Conservation (phyloP, 1,139 yeast genomes). For the Debaryomycetaceae sp. region DNA sequence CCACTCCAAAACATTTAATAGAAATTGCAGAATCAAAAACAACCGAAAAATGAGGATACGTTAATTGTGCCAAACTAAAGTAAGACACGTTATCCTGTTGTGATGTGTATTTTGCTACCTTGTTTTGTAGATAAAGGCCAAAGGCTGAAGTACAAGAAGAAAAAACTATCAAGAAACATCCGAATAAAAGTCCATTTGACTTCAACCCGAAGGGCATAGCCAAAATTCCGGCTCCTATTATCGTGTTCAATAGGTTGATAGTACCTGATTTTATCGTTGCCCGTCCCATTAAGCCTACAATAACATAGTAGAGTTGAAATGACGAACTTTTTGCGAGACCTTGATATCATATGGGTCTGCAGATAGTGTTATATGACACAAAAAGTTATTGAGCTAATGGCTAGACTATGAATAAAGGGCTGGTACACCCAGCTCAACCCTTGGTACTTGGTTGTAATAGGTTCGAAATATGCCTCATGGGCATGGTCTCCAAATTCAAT, state of each 20-base stretch:
- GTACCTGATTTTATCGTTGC: slow-evolving; percentile 51
- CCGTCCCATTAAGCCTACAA: slow-evolving; percentile 19
- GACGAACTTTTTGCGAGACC: too few species aligned
- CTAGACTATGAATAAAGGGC: too few species aligned
- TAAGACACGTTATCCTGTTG: slow-evolving; percentile 51
- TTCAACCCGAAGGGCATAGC: slow-evolving; percentile 58
- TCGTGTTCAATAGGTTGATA: slow-evolving; percentile 52
- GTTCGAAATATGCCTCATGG: too few species aligned
- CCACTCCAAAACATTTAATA: slow-evolving; percentile 82
- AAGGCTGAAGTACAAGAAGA: slow-evolving; percentile 50
- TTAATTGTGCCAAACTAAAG: slow-evolving; percentile 51
- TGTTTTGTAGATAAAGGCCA: slow-evolving; percentile 51
- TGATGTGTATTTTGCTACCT: slow-evolving; percentile 47
- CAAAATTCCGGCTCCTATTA: slow-evolving; percentile 55
- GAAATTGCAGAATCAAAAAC: slow-evolving; percentile 53
- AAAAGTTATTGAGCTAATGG: too few species aligned
- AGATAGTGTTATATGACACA: too few species aligned
- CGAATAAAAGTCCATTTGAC: slow-evolving; percentile 49
- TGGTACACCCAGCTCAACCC: too few species aligned
- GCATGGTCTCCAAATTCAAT: too few species aligned
- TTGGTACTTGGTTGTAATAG: too few species aligned
- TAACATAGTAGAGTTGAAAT: too few species aligned
- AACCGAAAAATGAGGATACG: slow-evolving; percentile 49
- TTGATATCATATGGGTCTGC: too few species aligned
- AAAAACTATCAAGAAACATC: slow-evolving; percentile 43